These are phyloP conservation scores for Kickxella alabastrina DNA, from an alignment of 192 early-diverging fungal species.

Conservation along the genomic window DNA sequence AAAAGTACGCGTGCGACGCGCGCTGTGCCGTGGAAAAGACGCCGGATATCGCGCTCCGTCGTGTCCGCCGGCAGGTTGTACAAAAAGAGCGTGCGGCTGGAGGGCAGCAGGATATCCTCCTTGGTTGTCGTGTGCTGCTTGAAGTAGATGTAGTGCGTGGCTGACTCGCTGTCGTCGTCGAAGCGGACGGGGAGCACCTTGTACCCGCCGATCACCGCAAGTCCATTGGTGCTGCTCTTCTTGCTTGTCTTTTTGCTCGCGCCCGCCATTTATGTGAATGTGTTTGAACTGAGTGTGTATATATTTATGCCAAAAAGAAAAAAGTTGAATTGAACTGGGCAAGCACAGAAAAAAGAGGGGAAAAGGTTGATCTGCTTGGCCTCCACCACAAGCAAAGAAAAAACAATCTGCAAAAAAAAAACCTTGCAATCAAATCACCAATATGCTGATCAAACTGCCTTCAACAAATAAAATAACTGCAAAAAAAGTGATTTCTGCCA, in stretches of 20 bases:
- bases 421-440: background rate
- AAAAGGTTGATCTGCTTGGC: background rate
- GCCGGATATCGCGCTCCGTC: conserved; percentile 59
- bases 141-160: conserved; percentile 56
- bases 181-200: conserved; percentile 54
- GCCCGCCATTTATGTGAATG: conserved; percentile 12
- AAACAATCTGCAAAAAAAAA: background rate
- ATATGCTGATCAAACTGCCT: conserved; percentile 18
- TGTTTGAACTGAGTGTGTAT: background rate
- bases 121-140: conserved; percentile 50
- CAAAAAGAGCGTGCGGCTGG: conserved; percentile 62
- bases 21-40: conserved; percentile 59
- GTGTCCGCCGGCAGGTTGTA: conserved; percentile 68
- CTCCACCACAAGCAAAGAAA: background rate
- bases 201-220: conserved; percentile 55
- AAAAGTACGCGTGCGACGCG: conserved; percentile 57
- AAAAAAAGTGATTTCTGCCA: too few relatives aligned
- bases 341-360: background rate
- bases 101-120: conserved; percentile 52
- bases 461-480: background rate
- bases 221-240: conserved; percentile 11
- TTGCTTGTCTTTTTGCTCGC: conserved; percentile 15
- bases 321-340: background rate
- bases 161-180: conserved; percentile 6
- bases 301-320: background rate